These are phyloP conservation scores for Porphyrellus cyaneotinctus DNA, from an alignment of 768 basidiomycete genomes.

Conservation along the genomic window DNA sequence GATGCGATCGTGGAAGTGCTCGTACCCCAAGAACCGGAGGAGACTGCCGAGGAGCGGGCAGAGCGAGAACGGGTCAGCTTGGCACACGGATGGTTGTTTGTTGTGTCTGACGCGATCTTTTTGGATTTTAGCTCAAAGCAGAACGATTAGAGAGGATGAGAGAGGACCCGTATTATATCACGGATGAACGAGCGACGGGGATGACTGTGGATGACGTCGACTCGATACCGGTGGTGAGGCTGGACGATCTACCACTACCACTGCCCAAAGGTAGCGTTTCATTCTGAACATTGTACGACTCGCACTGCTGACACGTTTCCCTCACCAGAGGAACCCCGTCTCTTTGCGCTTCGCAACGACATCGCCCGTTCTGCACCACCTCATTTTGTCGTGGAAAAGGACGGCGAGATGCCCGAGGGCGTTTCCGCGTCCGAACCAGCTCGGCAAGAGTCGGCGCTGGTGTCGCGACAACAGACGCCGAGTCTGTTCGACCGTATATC, in stretches of 20 bases:
- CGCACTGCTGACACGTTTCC: conserved; percentile 29
- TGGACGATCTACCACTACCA: conserved; percentile 68
- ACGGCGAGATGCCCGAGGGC: conserved; percentile 85
- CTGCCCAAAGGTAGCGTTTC: conserved; percentile 29
- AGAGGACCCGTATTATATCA: conserved; percentile 91
- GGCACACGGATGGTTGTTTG: background rate
- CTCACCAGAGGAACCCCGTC: conserved; percentile 32
- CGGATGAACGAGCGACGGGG: conserved; percentile 52
- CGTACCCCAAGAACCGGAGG: conserved; percentile 40
- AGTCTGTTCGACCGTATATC: conserved; percentile 29
- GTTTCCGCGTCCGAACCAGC: conserved; percentile 23
- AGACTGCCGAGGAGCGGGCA: conserved; percentile 55
- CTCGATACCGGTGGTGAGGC: conserved; percentile 82
- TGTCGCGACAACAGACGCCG: conserved; percentile 23
- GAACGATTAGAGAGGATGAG: conserved; percentile 71
- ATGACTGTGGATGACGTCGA: conserved; percentile 62
- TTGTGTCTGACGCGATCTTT: conserved; percentile 4
- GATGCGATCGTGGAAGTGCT: conserved; percentile 24
- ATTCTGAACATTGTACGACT: background rate
- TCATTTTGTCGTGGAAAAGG: conserved; percentile 64
- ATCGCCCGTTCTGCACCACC: conserved; percentile 39
- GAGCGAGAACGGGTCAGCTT: conserved; percentile 61
- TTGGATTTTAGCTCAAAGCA: conserved; percentile 54
- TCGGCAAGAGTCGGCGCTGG: conserved; percentile 26
- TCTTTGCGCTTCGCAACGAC: conserved; percentile 44